These are phyloP conservation scores for Talaromyces sp. DNA, from an alignment of 2,329 filamentous ascomycete genomes.

Conservation along the genomic window DNA sequence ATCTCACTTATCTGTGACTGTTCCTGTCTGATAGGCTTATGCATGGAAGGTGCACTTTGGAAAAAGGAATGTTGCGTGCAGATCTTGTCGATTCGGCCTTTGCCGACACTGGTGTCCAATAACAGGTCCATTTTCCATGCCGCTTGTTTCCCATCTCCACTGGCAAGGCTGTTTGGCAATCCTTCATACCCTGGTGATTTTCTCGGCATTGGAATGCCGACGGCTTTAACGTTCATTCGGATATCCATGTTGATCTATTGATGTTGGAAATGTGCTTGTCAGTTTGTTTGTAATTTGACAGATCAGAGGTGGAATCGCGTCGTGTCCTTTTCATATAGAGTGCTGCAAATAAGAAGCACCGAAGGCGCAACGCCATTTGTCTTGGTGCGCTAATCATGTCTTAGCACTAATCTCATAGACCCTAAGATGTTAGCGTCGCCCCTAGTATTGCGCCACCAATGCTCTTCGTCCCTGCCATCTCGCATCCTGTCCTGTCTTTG, in stretches of 20 bases:
- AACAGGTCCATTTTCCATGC: not conserved
- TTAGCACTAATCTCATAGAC: not conserved
- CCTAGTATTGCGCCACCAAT: not conserved
- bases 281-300: too few species aligned
- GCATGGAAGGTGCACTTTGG: too few species aligned
- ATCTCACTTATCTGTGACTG: not conserved
- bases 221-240: not conserved
- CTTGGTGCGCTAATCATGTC: not conserved
- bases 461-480: not conserved
- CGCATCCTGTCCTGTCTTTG: not conserved
- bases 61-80: not conserved
- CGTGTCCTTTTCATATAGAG: too few species aligned
- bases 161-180: not conserved
- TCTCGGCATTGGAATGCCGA: not conserved
- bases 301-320: too few species aligned
- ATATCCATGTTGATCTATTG: not conserved
- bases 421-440: not conserved
- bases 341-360: too few species aligned
- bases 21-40: too few species aligned
- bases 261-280: too few species aligned
- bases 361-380: not conserved
- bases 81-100: not conserved
- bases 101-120: not conserved
- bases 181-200: not conserved
- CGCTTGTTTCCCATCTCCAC: not conserved